These are phyloP conservation scores for Elsinoe arachidis DNA, from an alignment of 2,329 filamentous ascomycete genomes.

Conservation along the genomic window DNA sequence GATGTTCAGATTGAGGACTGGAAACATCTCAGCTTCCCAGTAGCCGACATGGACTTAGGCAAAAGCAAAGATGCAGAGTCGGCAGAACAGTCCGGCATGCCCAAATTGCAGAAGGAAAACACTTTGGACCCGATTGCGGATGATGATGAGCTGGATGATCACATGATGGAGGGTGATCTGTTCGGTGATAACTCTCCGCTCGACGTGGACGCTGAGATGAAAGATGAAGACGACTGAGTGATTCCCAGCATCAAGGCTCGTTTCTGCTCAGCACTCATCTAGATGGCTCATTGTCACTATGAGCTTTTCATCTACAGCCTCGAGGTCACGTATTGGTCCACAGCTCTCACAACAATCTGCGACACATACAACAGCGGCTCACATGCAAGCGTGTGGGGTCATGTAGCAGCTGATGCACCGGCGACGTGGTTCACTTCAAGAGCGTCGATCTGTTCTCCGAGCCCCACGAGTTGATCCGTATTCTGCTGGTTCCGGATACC, in stretches of 20 bases:
- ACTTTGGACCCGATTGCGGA: not conserved
- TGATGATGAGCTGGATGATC: conserved; percentile 3
- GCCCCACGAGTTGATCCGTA: too few species aligned
- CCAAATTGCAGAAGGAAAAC: conserved; percentile 8
- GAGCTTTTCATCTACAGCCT: too few species aligned
- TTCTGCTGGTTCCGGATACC: too few species aligned
- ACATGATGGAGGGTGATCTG: not conserved
- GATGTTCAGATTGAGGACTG: conserved; percentile 29
- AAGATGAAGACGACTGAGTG: conserved; percentile 14
- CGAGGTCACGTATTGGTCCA: too few species aligned
- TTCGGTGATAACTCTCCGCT: not conserved
- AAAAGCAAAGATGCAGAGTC: conserved; percentile 19
- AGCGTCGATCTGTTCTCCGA: too few species aligned
- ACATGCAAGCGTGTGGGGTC: too few species aligned
- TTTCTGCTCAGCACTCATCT: too few species aligned
- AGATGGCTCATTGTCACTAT: too few species aligned
- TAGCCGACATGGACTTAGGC: conserved; percentile 22
- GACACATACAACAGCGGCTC: too few species aligned
- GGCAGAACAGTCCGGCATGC: conserved; percentile 13
- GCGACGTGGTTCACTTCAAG: too few species aligned
- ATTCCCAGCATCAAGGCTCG: not conserved
- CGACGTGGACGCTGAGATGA: conserved; percentile 17
- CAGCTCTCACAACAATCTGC: too few species aligned
- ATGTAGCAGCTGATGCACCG: too few species aligned
- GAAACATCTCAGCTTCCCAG: conserved; percentile 32